Base-by-base conservation (phyloP, 805 yeast species). In the Yamadazyma tumulicola region DNA sequence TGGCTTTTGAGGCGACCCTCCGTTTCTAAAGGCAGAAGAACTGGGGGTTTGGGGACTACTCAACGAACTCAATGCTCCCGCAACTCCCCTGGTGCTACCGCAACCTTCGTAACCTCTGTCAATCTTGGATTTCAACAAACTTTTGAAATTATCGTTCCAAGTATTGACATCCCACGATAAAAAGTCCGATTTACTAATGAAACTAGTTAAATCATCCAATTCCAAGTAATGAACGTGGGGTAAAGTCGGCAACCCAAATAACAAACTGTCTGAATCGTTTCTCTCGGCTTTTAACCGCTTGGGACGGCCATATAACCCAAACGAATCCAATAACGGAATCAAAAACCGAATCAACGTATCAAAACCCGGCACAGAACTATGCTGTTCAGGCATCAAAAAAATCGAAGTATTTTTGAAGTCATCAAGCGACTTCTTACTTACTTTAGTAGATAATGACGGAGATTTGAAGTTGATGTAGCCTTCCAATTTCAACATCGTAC, bases 401-500 rank as follows among this genome's bases (percentile, higher is more conserved):
- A 60, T 59, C 24, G 61, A 70, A 42, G 60, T 70, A 34, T 43
- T 73, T 62, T 49, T 63, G 50, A 59, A 53, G 38, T 62, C 67
- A 22, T 54, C 63, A 17, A 43, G 32, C 7, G 46, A 28, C 35
- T 55, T 57, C 39, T 61, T 63, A 22, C 59, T 47, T 3, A 49
- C 51, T 35, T 68, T 72, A 11, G 55, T 43, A 4, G 61, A 50
- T 26, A 59, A 21, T 17, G 51, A 45, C 11, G 72, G 66, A 35
- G 74, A 73, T 45, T 52, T 57, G 49, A 82, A 82, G 35, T 69
- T 61, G 20, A 89, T 85, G 26, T 74, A 68, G 31, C 96, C 97
- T 54, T 89, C 96, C 35, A 91, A 57, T 54, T 93, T 93, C 53
- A 91, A 74, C 74, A 93, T 79, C 2, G 97, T 86, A 34, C 91